Conservation (phyloP, 768 basidiomycete genomes). For the Leucogyrophana mollusca region DNA sequence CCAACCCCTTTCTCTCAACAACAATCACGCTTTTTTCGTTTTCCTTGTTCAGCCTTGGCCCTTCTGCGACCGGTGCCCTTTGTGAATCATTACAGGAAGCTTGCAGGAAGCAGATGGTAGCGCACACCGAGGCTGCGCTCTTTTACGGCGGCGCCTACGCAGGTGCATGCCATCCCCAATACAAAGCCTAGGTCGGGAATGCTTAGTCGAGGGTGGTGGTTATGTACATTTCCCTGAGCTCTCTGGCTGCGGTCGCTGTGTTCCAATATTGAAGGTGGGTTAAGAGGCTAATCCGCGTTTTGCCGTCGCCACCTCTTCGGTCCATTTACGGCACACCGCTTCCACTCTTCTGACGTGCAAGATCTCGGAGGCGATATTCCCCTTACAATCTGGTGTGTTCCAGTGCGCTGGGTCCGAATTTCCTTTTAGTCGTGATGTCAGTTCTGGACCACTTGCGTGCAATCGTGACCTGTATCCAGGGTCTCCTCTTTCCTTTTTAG, state of each 20-base stretch:
- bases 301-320: constrained; percentile 26
- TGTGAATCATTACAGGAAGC: constrained; percentile 28
- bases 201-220: background rate
- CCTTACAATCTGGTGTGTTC: constrained; percentile 33
- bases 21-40: constrained; percentile 19
- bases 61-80: constrained; percentile 2
- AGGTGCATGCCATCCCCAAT: background rate
- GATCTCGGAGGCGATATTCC: constrained; percentile 34
- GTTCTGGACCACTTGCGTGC: constrained; percentile 22
- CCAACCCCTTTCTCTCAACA: constrained; percentile 25
- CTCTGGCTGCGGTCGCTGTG: constrained; percentile 11
- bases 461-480: constrained; percentile 27
- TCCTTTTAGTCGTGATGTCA: constrained; percentile 25
- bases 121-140: too few species aligned
- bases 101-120: too few species aligned
- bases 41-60: constrained; percentile 15
- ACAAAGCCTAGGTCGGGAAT: too few species aligned
- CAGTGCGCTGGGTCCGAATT: constrained; percentile 27
- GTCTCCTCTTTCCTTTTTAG: constrained; percentile 22
- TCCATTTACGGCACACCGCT: constrained; percentile 28
- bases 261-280: constrained; percentile 14
- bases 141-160: too few species aligned
- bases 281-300: constrained; percentile 19
- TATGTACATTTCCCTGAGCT: constrained; percentile 2
- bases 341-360: constrained; percentile 10